These are phyloP conservation scores for Ceratocystis papillata DNA, from an alignment of 2,329 filamentous ascomycete genomes.

Conservation along the genomic window DNA sequence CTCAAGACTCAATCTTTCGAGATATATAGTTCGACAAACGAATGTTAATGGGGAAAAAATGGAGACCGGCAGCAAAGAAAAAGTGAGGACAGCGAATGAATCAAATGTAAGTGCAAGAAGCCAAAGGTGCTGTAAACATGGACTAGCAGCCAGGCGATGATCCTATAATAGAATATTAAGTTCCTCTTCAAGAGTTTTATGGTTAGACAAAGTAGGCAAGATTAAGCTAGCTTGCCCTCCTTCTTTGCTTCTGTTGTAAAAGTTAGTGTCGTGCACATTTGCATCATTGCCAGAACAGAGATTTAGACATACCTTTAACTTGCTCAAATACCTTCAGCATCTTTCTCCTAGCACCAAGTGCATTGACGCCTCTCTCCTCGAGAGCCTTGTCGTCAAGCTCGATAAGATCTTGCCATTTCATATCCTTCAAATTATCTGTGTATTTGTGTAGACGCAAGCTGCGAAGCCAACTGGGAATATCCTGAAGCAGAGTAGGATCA, in stretches of 20 bases:
- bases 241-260: slow-evolving; percentile 22
- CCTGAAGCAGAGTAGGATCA: slow-evolving; percentile 76
- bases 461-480: slow-evolving; percentile 92
- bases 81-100: background rate
- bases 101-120: slow-evolving; percentile 2
- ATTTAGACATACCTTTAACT: slow-evolving; percentile 54
- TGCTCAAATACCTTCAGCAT: slow-evolving; percentile 99
- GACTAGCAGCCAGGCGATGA: slow-evolving; percentile 15
- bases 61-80: background rate
- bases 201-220: background rate
- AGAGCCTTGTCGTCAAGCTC: slow-evolving; percentile 87
- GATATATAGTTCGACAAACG: slow-evolving; percentile 15
- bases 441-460: slow-evolving; percentile 96
- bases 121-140: slow-evolving; percentile 12
- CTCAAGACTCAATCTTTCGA: slow-evolving; percentile 17
- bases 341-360: slow-evolving; percentile 86
- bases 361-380: slow-evolving; percentile 87
- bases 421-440: slow-evolving; percentile 92
- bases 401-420: slow-evolving; percentile 90
- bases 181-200: slow-evolving; percentile 7
- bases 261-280: background rate
- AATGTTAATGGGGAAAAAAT: background rate
- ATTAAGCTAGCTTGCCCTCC: slow-evolving; percentile 23
- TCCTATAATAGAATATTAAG: slow-evolving; percentile 11
- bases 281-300: background rate